Base-by-base conservation (phyloP, 345 rosid species). In the Noccaea bulbosa region DNA sequence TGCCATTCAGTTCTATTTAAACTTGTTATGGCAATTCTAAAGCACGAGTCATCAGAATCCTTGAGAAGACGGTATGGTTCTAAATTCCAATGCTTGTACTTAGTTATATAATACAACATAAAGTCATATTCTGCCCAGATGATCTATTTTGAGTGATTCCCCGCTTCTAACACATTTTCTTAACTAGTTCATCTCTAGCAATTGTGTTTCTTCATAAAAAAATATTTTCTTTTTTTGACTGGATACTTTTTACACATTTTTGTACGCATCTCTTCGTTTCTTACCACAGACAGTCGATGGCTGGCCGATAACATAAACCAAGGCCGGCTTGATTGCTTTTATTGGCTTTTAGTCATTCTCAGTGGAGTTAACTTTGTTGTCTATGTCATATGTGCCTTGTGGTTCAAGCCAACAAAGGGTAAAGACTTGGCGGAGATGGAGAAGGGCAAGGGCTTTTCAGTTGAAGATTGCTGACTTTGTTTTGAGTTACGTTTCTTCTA, bases 21-120 rank as follows among this genome's bases (percentile, higher is more conserved):
- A 86, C 97, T 93, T 65, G 70, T 89, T 49, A 80, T 91, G 91
- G 92, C 91, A 33, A 83, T 93, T 76, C 67, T 91, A 64, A 86
- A 97, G 79, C 84, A 82, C 70, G 97, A 91, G 68, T 87, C 98
- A 71, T 93, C 98, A 41, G 98, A 93, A 76, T 83, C 97, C 63
- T 85, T 93, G 81, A 85, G 98, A 79, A 93, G 98, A 79, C 97
- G 97, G 96, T 92, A 84, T 43, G 80, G 22, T 65, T 67, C 49
- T 54, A 40, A 40, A 46, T 55, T 75, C 68, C 8, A 6, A 12
- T 54, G 17, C 58, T 69, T 69, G 10, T 68, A 35, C 47, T 27
- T 59, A 8, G 14, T 34, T 55, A 34, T 43, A 50, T 12, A 15
- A 46, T 45, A 45, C 55, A 72, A 62, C 65, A 49, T 60, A 17